Evolutionary conservation across 352 stramenopile genomes (phyloP), one percentile per base, ranked within the genome.

Genomic region (Peronosclerospora sorghi): DNA sequence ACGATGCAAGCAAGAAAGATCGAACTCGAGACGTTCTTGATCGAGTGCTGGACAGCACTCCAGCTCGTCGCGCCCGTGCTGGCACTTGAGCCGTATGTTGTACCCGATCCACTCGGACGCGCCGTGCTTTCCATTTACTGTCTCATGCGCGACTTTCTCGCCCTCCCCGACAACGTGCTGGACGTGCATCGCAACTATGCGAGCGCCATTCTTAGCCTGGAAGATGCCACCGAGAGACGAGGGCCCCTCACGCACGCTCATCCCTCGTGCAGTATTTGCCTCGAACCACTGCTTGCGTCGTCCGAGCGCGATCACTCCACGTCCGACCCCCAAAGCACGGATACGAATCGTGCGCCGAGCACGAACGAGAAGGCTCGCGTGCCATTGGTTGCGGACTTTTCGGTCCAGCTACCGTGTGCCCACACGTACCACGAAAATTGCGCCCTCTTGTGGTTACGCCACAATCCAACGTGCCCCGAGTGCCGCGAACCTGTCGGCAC

Each of bases 391-490:
- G 6, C 6, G 3, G 21, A 46, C 28, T 67, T 65, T 28, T 60
- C 63, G 1, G 65, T 76, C 13, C 68, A 54, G 19, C 48, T 81
- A 32, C 71, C 71, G 10, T 83, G 71, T 48, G 36, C 43, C 12
- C 71, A 81, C 50, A 30, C 66, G 4, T 81, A 76, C 59, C 68
- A 83, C 36, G 71, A 83, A 32, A 71, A 81, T 52, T 83, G 71
- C 53, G 63, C 74, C 44, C 79, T 83, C 66, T 62, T 67, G 28
- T 81, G 71, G 71, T 48, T 83, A 23, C 64, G 66, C 1, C 62
- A 80, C 37, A 81, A 73, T 47, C 48, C 63, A 30, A 78, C 52
- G 27, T 83, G 71, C 28, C 71, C 71, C 15, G 61, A 79, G 34
- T 83, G 71, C 45, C 71, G 71, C n/a, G 63, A 59, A 0, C 34